A percentile compares a stretch with the other conserved stretches of the same genome.
Conservation (phyloP, 345 rosid species). For the Citropsis articulata region DNA sequence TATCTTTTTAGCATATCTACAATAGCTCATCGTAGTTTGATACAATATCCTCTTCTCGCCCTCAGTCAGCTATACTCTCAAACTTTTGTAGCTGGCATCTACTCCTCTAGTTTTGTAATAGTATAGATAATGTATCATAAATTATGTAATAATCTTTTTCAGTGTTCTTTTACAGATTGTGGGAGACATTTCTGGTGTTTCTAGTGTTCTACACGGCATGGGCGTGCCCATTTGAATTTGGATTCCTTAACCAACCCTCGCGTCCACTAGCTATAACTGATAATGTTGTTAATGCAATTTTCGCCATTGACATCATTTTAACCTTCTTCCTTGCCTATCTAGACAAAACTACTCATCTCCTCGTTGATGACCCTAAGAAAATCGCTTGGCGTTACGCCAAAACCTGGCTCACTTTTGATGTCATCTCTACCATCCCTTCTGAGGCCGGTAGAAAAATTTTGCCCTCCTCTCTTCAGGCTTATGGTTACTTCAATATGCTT, state of each 20-base stretch:
- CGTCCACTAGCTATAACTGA: constrained; percentile 46
- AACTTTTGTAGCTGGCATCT: no score
- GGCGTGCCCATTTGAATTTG: constrained; percentile 89
- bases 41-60: no score
- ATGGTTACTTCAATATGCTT: constrained; percentile 73
- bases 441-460: constrained; percentile 42
- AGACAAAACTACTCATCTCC: constrained; percentile 63
- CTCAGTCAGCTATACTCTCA: no score
- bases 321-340: constrained; percentile 83
- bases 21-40: no score
- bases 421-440: constrained; percentile 73
- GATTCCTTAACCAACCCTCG: constrained; percentile 50
- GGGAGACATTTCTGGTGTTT: constrained; percentile 71
- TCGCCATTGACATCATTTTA: constrained; percentile 63
- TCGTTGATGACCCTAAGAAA: constrained; percentile 47
- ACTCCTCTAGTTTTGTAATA: no score
- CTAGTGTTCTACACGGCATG: constrained; percentile 86
- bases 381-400: constrained; percentile 62
- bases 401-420: constrained; percentile 61
- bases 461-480: constrained; percentile 44
- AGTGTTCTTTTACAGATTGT: constrained; percentile 36
- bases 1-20: no score
- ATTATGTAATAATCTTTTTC: no score
- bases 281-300: constrained; percentile 62
- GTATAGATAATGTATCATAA: no score